Base-by-base conservation (phyloP, 1,139 yeast species). In the Geotrichum restrictum region DNA sequence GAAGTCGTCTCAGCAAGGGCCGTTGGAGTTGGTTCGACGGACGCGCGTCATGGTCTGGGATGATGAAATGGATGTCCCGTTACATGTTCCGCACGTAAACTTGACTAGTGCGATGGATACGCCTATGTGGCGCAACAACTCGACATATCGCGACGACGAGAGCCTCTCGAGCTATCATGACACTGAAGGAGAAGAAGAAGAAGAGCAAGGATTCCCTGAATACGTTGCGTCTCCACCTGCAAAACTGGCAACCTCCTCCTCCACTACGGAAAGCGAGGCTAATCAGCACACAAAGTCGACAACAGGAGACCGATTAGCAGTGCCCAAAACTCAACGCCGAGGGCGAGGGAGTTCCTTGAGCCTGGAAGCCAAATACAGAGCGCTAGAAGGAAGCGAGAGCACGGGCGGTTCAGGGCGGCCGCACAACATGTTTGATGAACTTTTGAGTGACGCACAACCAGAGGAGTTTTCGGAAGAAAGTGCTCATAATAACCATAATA, bases 21-120 rank as follows among this genome's bases (percentile, higher is more conserved):
- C 89, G 0, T 69, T 83, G 54, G 89, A 84, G 57, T 70, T 85
- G 24, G 82, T 83, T 0, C 71, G 86, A 57, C 67, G 85, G 46
- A 78, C 80, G 18, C 72, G 83, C 49, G 71, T 83, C 41, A 63
- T 80, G 56, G 79, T 85, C 0, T 73, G 80, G 71, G 89, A 84
- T 63, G 85, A 83, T 48, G 72, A 74, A 16, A 77, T 82, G 80
- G 79, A 76, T 48, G 78, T 82, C 2, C 88, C 88, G 0, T 68
- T 74, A 8, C 64, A 68, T 22, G 68, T 69, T 24, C 73, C 74
- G 3, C 57, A 65, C 6, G 69, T 55, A 42, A 32, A 45, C 7
- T 50, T 59, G 41, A 45, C 53, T 6, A 49, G 45, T 40, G 64
- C 64, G 19, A 60, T 62, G 38, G 59, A 55, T 13, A 58, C 64